These are phyloP conservation scores for Scutellaria galericulata DNA, from an alignment of 257 asterid genomes.

Conservation along the genomic window DNA sequence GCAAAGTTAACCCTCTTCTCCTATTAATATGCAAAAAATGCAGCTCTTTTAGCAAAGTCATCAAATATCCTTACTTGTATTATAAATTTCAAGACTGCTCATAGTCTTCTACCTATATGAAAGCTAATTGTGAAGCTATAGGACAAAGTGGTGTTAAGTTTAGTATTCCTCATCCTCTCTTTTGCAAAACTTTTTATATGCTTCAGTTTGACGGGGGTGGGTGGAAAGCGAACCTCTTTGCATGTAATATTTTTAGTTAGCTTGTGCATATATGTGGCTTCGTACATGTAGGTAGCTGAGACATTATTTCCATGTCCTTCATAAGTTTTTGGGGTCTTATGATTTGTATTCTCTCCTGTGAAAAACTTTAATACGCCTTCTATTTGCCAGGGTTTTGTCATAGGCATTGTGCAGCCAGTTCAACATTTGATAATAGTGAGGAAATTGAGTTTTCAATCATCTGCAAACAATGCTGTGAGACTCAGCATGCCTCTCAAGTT, in stretches of 20 bases:
- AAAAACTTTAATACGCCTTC: constrained; percentile 23
- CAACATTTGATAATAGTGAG: constrained; percentile 43
- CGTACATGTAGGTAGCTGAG: constrained; percentile 3
- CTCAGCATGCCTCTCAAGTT: constrained; percentile 40
- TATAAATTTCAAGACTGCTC: neutral
- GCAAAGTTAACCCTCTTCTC: neutral
- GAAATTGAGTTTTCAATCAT: constrained; percentile 47
- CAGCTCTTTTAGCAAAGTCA: neutral
- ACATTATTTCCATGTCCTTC: constrained; percentile 10
- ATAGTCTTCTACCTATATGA: neutral
- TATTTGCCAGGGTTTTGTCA: constrained; percentile 71
- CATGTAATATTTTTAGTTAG: too few species aligned
- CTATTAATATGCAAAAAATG: neutral
- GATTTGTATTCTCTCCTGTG: constrained; percentile 3
- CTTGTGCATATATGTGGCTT: neutral
- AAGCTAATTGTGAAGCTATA: neutral
- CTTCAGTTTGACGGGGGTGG: neutral
- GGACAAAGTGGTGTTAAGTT: neutral
- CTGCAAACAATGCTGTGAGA: constrained; percentile 66
- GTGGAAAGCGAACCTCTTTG: neutral
- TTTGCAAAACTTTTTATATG: neutral
- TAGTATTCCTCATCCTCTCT: neutral
- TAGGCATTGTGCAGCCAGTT: constrained; percentile 58
- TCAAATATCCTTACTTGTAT: neutral
- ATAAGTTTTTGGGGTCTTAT: constrained; percentile 11